Base-by-base conservation (phyloP, 2,329 filamentous ascomycete species). In the Ceratocystis smalleyi region DNA sequence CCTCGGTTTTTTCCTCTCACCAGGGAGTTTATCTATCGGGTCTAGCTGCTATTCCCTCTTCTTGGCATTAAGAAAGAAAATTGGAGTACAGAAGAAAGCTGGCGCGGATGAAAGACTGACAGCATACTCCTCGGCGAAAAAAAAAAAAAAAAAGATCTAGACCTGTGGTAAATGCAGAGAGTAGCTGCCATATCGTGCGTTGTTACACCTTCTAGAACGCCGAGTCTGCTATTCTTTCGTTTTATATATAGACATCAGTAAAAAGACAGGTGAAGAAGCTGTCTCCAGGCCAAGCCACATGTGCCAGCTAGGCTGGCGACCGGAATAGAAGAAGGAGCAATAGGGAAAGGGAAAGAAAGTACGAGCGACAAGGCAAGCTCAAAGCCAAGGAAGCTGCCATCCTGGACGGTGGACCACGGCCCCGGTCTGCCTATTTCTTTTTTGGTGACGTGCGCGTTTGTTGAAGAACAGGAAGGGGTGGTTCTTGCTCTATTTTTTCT, bases 361-460 rank as follows among this genome's bases (percentile, higher is more conserved):
- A 1, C 35, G 7, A 54, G 10, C n/a, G 27, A n/a, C 30, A 35
- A 30, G 32, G 54, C 27, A 57, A 30, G 27, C 54, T 6, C 51
- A 15, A 55, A 30, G 54, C 27, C 54, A n/a, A 35, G 27, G 54
- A 57, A 57, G 35, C 54, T 57, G 27, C 54, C 54, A 57, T 35
- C 54, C 54, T 57, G 24, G 27, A 19, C 27, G 54, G 10, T 40
- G 10, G 35, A 57, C 54, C 17, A 57, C 54, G 54, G 54, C 54
- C 54, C 54, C 30, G 54, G 54, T 57, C 27, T 35, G 6, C 15
- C 54, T 19, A n/a, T n/a, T 40, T 57, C n/a, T 30, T 35, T 35
- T n/a, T 57, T 19, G 54, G 54, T 57, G 54, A 57, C 54, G 54
- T 57, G 54, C 54, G 54, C 54, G 54, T 30, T 30, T 57, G 54